Percentiles rank a stretch among this genome's conserved stretches.
Conservation (phyloP, 2,329 filamentous ascomycete genomes). For the Pseudocercospora cruenta region DNA sequence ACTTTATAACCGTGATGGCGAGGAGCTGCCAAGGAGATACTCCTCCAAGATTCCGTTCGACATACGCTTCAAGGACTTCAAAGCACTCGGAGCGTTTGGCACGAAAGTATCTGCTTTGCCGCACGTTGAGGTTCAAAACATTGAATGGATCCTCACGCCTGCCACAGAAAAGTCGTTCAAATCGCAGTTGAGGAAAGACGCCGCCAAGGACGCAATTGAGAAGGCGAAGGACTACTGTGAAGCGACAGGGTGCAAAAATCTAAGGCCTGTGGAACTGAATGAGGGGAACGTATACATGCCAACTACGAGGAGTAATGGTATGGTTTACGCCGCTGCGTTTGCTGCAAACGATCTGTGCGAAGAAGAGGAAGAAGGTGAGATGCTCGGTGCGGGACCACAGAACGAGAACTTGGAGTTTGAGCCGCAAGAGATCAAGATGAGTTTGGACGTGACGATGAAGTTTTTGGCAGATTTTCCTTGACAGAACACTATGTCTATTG, state of each 20-base stretch:
- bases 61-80: slow-evolving; percentile 32
- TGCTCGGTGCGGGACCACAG: slow-evolving; percentile 4
- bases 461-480: slow-evolving; percentile 25
- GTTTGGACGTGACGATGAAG: slow-evolving; percentile 27
- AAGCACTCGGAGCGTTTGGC: slow-evolving; percentile 26
- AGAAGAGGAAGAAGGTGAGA: slow-evolving; percentile 9
- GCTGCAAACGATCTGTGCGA: background rate
- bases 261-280: slow-evolving; percentile 23
- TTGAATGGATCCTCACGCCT: slow-evolving; percentile 25
- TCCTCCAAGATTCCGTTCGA: slow-evolving; percentile 28
- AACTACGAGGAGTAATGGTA: background rate
- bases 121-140: slow-evolving; percentile 26
- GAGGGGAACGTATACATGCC: slow-evolving; percentile 16
- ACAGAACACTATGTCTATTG: background rate
- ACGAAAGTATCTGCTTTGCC: slow-evolving; percentile 23
- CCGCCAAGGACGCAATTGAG: slow-evolving; percentile 26
- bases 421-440: slow-evolving; percentile 31
- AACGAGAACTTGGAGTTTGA: slow-evolving; percentile 26
- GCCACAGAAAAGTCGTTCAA: slow-evolving; percentile 26
- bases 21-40: slow-evolving; percentile 20
- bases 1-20: slow-evolving; percentile 18
- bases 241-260: slow-evolving; percentile 24
- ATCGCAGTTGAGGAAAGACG: slow-evolving; percentile 26
- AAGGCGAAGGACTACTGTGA: slow-evolving; percentile 32
- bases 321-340: background rate